These are phyloP conservation scores for Tetradesmus obliquus DNA, from an alignment of 139 green algal genomes.

Conservation along the genomic window DNA sequence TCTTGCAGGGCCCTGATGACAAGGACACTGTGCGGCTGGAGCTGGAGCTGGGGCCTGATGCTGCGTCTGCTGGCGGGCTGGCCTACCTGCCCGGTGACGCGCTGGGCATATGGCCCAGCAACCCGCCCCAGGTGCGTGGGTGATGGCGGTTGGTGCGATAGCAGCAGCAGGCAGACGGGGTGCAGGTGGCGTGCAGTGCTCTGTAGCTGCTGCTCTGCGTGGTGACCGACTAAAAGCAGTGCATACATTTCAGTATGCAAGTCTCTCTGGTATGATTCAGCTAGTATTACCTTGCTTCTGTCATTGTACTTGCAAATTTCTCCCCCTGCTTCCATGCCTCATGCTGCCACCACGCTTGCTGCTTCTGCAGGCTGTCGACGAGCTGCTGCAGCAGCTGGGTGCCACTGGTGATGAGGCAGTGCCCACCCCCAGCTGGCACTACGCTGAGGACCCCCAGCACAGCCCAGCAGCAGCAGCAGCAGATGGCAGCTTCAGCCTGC, in stretches of 20 bases:
- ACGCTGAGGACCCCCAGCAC: slow-evolving; percentile 61
- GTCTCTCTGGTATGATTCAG: no score
- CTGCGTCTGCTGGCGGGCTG: slow-evolving; percentile 69
- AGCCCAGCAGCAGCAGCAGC: slow-evolving; percentile 18
- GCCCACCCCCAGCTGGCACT: slow-evolving; percentile 77
- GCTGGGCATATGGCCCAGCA: slow-evolving; percentile 85
- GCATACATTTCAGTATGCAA: no score
- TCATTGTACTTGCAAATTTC: no score
- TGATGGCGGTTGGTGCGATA: neutral
- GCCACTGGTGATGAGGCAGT: slow-evolving; percentile 52
- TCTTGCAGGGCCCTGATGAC: slow-evolving; percentile 55
- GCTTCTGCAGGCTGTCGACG: slow-evolving; percentile 70
- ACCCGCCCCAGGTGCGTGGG: slow-evolving; percentile 65
- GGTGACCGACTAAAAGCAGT: no score
- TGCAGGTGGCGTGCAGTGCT: neutral
- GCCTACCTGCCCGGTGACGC: slow-evolving; percentile 87
- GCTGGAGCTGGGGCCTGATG: slow-evolving; percentile 73
- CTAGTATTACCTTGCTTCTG: no score
- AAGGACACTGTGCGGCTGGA: slow-evolving; percentile 89
- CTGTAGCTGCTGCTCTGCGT: no score
- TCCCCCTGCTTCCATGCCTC: neutral
- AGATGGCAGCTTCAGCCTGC: slow-evolving; percentile 58
- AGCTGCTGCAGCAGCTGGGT: slow-evolving; percentile 71
- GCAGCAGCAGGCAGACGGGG: neutral
- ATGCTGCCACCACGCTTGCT: neutral